Evolutionary conservation across 257 asterid genomes (phyloP).

Genomic region (Solanum peruvianum): DNA sequence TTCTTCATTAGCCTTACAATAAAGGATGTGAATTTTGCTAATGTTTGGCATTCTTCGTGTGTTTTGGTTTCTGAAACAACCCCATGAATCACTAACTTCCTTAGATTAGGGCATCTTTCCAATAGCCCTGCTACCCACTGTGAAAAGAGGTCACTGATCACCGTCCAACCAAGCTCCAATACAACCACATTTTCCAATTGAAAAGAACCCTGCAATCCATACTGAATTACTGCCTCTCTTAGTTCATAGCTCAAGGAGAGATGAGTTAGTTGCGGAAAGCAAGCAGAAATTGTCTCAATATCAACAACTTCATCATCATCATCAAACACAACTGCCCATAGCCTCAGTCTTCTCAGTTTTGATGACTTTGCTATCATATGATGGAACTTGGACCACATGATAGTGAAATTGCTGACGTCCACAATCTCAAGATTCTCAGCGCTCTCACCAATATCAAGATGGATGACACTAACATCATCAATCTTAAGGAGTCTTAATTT

Average conservation of each 20-base stretch:
- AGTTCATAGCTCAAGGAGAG: conserved; percentile 71
- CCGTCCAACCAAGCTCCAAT: conserved; percentile 91
- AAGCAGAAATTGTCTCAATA: conserved; percentile 66
- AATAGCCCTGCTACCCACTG: conserved; percentile 70
- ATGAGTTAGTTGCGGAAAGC: conserved; percentile 65
- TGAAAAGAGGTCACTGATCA: conserved; percentile 58
- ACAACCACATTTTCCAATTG: conserved; percentile 60
- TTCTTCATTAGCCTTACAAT: conserved; percentile 71
- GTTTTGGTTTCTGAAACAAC: conserved; percentile 84
- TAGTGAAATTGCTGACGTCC: conserved; percentile 85
- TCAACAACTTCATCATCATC: conserved; percentile 87
- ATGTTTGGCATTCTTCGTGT: conserved; percentile 66
- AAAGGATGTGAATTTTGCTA: conserved; percentile 65
- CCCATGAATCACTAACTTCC: conserved; percentile 71
- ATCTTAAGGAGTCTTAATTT: conserved; percentile 57
- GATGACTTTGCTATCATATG: conserved; percentile 82
- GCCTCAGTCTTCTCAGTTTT: conserved; percentile 58
- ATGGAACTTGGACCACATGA: conserved; percentile 87
- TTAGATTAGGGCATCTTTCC: conserved; percentile 62
- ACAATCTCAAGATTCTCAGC: conserved; percentile 75
- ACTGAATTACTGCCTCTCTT: conserved; percentile 54
- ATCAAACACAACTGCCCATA: conserved; percentile 90
- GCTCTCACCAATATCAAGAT: conserved; percentile 81
- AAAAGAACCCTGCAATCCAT: conserved; percentile 68
- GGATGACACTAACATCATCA: conserved; percentile 90